Evolutionary conservation across 1,284 basidiomycete species (phyloP), one percentile per base, ranked within the genome.

Genomic region (Termitomyces sp.): DNA sequence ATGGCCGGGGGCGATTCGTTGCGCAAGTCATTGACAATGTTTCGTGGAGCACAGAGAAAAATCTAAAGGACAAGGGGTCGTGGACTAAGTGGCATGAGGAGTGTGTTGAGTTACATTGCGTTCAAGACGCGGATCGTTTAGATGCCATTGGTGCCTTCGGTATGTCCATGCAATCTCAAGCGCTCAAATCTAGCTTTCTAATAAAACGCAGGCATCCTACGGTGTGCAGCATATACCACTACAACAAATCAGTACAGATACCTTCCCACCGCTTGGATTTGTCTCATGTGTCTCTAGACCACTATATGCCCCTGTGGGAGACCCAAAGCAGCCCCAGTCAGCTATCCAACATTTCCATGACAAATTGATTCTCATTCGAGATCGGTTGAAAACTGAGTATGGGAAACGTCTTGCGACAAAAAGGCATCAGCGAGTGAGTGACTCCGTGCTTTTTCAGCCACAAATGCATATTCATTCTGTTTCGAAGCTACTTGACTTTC

Each of bases 121-220:
- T 96, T 0, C 93, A 95, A 68, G 94, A 98, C 67, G 93, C 93
- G 0, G 94, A 97, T 67, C 78, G 94, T 42, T 70, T 98, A 13
- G 94, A 98, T 67, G 92, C 92, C 1, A 94, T 98, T 46, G 94
- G 94, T 1, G 90, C 88, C 5, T 89, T 96, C 58, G 94, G 92
- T 91, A 59, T 41, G 78, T 66, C 4, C 49, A 44, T 21, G 7
- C 12, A 33, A 8, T 24, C 21, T 15, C 12, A 21, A 21, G 10
- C 7, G 19, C 13, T 7, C n/a, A n/a, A n/a, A 21, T 28, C 13
- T 19, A 44, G 15, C 5, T 26, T 36, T 40, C 46, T 40, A 38
- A 28, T 39, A 19, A 5, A 13, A 50, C 30, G 55, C 24, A 91
- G 90, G 92, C 2, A 83, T 97, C 58, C 72, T 97, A 75, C 81